Evolutionary conservation across 2,329 filamentous ascomycete species (phyloP).

Genomic region (Didymella exigua): DNA sequence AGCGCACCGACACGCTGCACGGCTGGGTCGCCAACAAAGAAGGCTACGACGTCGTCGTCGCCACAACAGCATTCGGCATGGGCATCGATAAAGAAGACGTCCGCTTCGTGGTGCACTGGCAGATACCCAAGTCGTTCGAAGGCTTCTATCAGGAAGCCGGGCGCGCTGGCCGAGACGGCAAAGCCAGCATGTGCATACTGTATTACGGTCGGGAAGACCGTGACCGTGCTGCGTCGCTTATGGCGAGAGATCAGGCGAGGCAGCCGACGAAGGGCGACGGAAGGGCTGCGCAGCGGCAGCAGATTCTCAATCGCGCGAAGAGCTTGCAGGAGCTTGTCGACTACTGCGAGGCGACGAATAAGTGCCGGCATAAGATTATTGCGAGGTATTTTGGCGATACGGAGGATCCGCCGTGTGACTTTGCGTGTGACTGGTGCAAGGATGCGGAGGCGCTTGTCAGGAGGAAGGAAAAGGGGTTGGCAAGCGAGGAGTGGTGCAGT

Average conservation of each 20-base stretch:
- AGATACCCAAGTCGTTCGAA: constrained; percentile 90
- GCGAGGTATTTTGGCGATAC: constrained; percentile 47
- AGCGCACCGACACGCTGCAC: constrained; percentile 72
- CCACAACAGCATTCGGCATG: constrained; percentile 97
- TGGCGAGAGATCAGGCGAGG: constrained; percentile 56
- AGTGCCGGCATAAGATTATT: constrained; percentile 69
- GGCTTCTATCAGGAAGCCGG: constrained; percentile 96
- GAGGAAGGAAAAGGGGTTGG: constrained; percentile 52
- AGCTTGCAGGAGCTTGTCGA: constrained; percentile 65
- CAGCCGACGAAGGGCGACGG: constrained; percentile 52
- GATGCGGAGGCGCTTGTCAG: constrained; percentile 49
- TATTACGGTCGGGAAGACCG: constrained; percentile 91
- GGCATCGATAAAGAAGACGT: constrained; percentile 96
- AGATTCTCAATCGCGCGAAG: constrained; percentile 49
- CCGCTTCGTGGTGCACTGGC: constrained; percentile 94
- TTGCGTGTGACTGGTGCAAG: constrained; percentile 58
- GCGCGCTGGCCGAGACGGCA: constrained; percentile 86
- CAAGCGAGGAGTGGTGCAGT: constrained; percentile 57
- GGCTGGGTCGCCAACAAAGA: constrained; percentile 74
- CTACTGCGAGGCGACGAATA: constrained; percentile 78
- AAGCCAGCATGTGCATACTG: constrained; percentile 82
- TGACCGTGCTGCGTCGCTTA: constrained; percentile 68
- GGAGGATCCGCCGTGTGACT: constrained; percentile 49
- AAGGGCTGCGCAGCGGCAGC: constrained; percentile 38
- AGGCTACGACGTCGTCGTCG: constrained; percentile 89